Percentiles rank a stretch among this genome's conserved stretches.
Conservation (phyloP, 129 eudicot species). For the Lactuca saligna region DNA sequence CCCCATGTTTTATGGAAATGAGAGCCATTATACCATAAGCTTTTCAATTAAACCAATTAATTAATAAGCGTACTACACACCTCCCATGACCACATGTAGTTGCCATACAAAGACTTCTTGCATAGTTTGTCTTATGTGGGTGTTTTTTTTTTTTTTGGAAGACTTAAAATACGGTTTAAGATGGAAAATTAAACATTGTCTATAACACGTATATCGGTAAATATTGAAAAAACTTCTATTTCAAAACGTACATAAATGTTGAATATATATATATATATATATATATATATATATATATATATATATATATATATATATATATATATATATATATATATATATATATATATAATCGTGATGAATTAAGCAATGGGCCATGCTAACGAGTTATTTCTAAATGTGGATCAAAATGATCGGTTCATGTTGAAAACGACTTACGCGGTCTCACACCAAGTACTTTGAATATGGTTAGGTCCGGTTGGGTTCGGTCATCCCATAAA, state of each 20-base stretch:
- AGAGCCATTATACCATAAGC: conserved; percentile 30
- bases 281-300: no score
- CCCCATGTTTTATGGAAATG: conserved; percentile 41
- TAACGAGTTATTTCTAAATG: background rate
- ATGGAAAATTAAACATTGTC: background rate
- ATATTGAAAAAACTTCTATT: background rate
- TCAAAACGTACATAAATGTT: background rate
- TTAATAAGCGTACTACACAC: conserved; percentile 31
- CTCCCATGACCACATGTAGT: conserved; percentile 41
- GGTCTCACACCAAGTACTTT: no score
- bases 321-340: no score
- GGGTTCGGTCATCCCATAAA: no score
- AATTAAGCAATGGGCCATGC: no score
- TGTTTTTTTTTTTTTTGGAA: no score
- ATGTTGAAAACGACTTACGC: background rate
- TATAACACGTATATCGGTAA: background rate
- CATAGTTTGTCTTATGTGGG: conserved; percentile 11
- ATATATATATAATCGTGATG: background rate
- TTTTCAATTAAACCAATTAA: conserved; percentile 23
- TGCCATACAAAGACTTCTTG: conserved; percentile 20
- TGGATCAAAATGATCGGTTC: background rate
- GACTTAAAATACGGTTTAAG: background rate
- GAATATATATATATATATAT: no score
- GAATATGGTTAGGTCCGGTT: no score
- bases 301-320: no score